Evolutionary conservation across 2,329 filamentous ascomycete genomes (phyloP).

Genomic region (Paecilomyces sp.): DNA sequence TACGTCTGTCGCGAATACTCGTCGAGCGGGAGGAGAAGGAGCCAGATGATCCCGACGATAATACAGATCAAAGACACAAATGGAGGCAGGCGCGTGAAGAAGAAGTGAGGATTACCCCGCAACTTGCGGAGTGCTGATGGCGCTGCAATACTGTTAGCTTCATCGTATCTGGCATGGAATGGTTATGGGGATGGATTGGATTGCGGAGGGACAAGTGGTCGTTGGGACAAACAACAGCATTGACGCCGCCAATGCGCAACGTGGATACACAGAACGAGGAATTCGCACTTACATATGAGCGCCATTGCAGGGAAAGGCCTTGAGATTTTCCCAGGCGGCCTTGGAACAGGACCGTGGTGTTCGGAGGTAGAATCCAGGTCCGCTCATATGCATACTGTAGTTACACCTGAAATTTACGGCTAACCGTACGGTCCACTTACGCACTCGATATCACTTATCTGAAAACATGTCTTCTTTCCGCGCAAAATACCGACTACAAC

Average conservation of each 20-base stretch:
- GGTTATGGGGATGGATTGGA: constrained; percentile 8
- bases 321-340: constrained; percentile 15
- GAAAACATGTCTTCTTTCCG: neutral
- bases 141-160: constrained; percentile 15
- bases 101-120: constrained; percentile 71
- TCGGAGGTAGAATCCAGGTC: constrained; percentile 1
- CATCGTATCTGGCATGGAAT: constrained; percentile 6
- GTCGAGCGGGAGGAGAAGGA: constrained; percentile 81
- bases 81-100: constrained; percentile 67
- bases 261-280: neutral
- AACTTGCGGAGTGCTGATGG: constrained; percentile 43
- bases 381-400: neutral
- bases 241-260: neutral
- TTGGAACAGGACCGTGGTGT: constrained; percentile 3
- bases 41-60: constrained; percentile 77
- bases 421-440: constrained; percentile 21
- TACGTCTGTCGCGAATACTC: constrained; percentile 89
- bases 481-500: constrained; percentile 1
- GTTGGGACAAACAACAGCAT: neutral
- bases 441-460: constrained; percentile 15
- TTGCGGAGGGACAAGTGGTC: constrained; percentile 1
- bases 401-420: constrained; percentile 21
- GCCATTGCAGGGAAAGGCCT: constrained; percentile 28
- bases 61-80: constrained; percentile 83
- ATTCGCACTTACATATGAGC: constrained; percentile 30